Evolutionary conservation across 108 stramenopile genomes (phyloP).

Genomic region (Discostella stelligeroides): DNA sequence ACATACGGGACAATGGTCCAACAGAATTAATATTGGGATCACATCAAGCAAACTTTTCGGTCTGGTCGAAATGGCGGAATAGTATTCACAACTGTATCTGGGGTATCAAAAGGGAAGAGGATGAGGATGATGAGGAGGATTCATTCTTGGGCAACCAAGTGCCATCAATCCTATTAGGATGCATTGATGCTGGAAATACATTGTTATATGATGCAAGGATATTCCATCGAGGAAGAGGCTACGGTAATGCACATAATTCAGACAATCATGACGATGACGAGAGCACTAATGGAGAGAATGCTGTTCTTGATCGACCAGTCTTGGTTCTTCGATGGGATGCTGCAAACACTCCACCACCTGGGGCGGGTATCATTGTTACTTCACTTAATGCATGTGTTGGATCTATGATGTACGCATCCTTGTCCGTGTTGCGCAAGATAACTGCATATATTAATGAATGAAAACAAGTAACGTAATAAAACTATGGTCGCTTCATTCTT

Average conservation of each 20-base stretch:
- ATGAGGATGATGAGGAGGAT: background rate
- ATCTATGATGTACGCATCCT: slow-evolving; percentile 24
- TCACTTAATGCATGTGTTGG: slow-evolving; percentile 28
- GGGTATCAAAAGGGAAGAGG: background rate
- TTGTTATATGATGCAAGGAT: slow-evolving; percentile 37
- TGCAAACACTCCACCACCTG: slow-evolving; percentile 34
- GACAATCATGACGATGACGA: too few relatives aligned
- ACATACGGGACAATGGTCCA: slow-evolving; percentile 41
- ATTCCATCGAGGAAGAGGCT: slow-evolving; percentile 44
- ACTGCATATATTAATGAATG: background rate
- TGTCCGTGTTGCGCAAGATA: slow-evolving; percentile 13
- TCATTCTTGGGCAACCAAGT: background rate
- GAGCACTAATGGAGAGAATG: background rate
- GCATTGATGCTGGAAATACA: slow-evolving; percentile 38
- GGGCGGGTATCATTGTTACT: slow-evolving; percentile 34
- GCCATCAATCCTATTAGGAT: slow-evolving; percentile 18
- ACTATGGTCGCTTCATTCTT: background rate
- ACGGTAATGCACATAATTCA: too few relatives aligned
- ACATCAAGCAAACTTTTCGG: slow-evolving; percentile 19
- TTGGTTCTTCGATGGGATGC: slow-evolving; percentile 45
- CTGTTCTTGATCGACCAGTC: slow-evolving; percentile 23
- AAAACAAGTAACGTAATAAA: background rate
- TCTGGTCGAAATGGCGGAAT: slow-evolving; percentile 15
- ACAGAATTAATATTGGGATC: slow-evolving; percentile 37
- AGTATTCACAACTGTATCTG: background rate